Percentiles rank a stretch among this genome's conserved stretches.
Conservation (phyloP, 2,329 filamentous ascomycete species). For the Podosphaera leucotricha region DNA sequence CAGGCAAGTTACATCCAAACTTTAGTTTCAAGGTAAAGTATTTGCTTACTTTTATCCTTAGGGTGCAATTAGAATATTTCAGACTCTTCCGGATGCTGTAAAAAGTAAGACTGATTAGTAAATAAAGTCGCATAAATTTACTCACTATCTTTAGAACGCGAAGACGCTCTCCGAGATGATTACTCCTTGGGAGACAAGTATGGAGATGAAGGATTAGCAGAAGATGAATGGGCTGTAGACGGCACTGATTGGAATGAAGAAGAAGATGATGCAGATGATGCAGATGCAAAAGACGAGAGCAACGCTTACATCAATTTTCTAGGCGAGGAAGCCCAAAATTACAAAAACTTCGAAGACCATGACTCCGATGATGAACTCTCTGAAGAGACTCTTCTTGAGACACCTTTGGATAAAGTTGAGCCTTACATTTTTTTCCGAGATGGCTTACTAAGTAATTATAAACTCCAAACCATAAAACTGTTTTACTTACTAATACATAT, state of each 20-base stretch:
- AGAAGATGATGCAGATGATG: slow-evolving; percentile 27
- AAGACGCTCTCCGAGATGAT: slow-evolving; percentile 78
- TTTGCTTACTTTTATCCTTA: slow-evolving; percentile 5
- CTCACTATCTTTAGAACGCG: slow-evolving; percentile 37
- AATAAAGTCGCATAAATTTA: not conserved
- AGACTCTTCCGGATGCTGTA: slow-evolving; percentile 65
- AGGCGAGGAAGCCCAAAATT: slow-evolving; percentile 79
- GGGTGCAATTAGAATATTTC: slow-evolving; percentile 78
- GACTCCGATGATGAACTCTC: slow-evolving; percentile 71
- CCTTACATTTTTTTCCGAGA: slow-evolving; percentile 76
- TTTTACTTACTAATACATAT: slow-evolving; percentile 5
- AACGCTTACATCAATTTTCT: slow-evolving; percentile 89
- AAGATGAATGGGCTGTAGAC: slow-evolving; percentile 52
- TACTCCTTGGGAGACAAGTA: slow-evolving; percentile 43
- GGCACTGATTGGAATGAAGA: slow-evolving; percentile 56
- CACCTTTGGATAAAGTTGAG: slow-evolving; percentile 83
- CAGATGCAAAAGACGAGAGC: slow-evolving; percentile 28
- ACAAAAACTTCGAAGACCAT: slow-evolving; percentile 42
- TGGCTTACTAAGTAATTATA: slow-evolving; percentile 55
- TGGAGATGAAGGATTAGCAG: slow-evolving; percentile 36
- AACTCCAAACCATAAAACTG: not conserved
- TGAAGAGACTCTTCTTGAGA: slow-evolving; percentile 84
- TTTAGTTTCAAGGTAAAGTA: not conserved
- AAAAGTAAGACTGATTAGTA: slow-evolving; percentile 32
- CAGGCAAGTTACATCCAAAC: slow-evolving; percentile 18